Evolutionary conservation across 2,329 filamentous ascomycete genomes (phyloP).

Genomic region (Sphaerulina musiva): DNA sequence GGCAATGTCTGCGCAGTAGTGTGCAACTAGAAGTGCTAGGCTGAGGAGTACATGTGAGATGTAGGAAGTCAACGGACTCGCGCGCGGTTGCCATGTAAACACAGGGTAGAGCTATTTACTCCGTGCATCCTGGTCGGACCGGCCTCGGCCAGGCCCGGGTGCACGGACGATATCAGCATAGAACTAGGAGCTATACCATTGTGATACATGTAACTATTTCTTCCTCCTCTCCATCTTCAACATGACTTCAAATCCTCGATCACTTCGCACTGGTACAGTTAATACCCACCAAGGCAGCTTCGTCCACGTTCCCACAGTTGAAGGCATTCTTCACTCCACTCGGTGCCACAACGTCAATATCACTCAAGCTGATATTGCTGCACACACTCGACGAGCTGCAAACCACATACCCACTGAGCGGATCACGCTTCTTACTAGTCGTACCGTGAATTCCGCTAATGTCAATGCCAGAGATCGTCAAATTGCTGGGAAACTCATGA

Average conservation of each 20-base stretch:
- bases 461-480: slow-evolving; percentile 51
- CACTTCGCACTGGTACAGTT: slow-evolving; percentile 24
- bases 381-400: slow-evolving; percentile 44
- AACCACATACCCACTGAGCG: slow-evolving; percentile 40
- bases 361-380: slow-evolving; percentile 42
- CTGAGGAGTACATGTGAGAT: too few relatives aligned
- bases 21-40: too few relatives aligned
- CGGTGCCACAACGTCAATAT: slow-evolving; percentile 26
- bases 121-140: too few relatives aligned
- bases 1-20: too few relatives aligned
- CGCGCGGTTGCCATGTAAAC: too few relatives aligned
- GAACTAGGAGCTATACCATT: too few relatives aligned
- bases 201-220: too few relatives aligned
- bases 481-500: slow-evolving; percentile 49
- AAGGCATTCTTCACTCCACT: slow-evolving; percentile 27
- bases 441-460: slow-evolving; percentile 53
- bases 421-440: slow-evolving; percentile 43
- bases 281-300: slow-evolving; percentile 27
- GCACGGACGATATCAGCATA: too few relatives aligned
- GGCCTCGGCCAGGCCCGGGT: too few relatives aligned
- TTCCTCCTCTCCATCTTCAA: too few relatives aligned
- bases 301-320: slow-evolving; percentile 30
- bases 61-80: too few relatives aligned
- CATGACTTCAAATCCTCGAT: neutral
- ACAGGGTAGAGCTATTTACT: too few relatives aligned